Base-by-base conservation (phyloP, 441 rosid genomes). In the Kokia cookei region DNA sequence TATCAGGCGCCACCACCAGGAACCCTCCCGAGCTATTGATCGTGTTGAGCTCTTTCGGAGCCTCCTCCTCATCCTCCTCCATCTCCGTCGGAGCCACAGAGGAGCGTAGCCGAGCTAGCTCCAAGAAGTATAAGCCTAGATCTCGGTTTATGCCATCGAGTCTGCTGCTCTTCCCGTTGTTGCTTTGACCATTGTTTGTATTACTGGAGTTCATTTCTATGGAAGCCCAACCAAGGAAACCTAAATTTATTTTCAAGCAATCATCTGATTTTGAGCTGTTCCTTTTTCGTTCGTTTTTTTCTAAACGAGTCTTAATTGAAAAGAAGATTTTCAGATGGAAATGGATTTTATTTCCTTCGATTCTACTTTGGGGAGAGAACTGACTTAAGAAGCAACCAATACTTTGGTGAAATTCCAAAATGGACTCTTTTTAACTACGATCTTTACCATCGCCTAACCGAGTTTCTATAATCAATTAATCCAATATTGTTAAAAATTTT, bases 11-110 rank as follows among this genome's bases (percentile, higher is more conserved):
- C 73, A 94, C 86, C n/a, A 83, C 76, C 11, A 86, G 80, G 66
- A 90, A 94, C 43, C 92, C 90, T 72, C 89, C 91, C n/a, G 94
- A 88, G 73, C 94, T 86, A 83, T 93, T 91, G 75, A 88, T 81
- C 26, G 97, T 90, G 87, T 93, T 93, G 40, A 94, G 88, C 85
- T 90, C 96, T 66, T 89, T 87, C n/a, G 98, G 98, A 40, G 84
- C 80, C 60, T 86, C 92, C 70, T 95, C 97, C 73, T 95, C 96
- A 19, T 75, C 88, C 69, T 80, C 78, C 5, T 82, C 87, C 76
- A 77, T 84, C 48, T 69, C 75, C 5, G 70, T 12, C 26, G 74
- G 79, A n/a, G 72, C 70, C 77, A 62, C 0, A 7, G 76, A 57
- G 0, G 83, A 40, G 50, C 75, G 66, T 43, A 81, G 80, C 57